phyloP scores from a whole-genome alignment of 2,329 filamentous ascomycete species.

The Cryphonectria carpinicola region DNA sequence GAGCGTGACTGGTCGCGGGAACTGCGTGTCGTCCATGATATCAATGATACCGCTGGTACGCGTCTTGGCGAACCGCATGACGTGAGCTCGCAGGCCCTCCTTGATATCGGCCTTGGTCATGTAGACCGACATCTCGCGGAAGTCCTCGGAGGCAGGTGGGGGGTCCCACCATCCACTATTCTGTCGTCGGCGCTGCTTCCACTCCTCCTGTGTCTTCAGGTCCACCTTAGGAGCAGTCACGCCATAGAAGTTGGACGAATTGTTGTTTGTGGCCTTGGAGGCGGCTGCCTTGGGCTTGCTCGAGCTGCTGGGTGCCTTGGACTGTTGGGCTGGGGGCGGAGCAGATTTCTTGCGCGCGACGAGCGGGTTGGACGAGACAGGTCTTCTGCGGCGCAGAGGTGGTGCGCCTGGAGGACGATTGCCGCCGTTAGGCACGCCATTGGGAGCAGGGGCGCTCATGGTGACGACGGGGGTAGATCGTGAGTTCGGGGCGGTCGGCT shows the following conservation, averaged over 20 bases:
- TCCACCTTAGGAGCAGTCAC: constrained; percentile 34
- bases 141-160: constrained; percentile 49
- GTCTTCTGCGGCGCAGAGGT: constrained; percentile 49
- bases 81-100: constrained; percentile 81
- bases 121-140: constrained; percentile 68
- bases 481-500: neutral
- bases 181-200: constrained; percentile 48
- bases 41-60: constrained; percentile 65
- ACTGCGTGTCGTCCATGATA: constrained; percentile 71
- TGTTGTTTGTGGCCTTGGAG: constrained; percentile 28
- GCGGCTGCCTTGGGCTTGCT: constrained; percentile 31
- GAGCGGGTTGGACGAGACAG: constrained; percentile 63
- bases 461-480: constrained; percentile 24
- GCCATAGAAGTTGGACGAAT: constrained; percentile 27
- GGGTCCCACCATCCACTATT: constrained; percentile 64
- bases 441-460: constrained; percentile 51
- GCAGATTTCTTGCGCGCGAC: constrained; percentile 62
- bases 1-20: constrained; percentile 83
- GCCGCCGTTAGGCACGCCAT: constrained; percentile 37
- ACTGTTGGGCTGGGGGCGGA: constrained; percentile 40
- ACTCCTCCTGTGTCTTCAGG: constrained; percentile 37
- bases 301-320: constrained; percentile 34
- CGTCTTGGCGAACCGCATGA: constrained; percentile 75
- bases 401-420: constrained; percentile 34
- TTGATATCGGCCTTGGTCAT: constrained; percentile 81